phyloP scores from a whole-genome alignment of 139 green algal genomes.

The Microglena sp. region DNA sequence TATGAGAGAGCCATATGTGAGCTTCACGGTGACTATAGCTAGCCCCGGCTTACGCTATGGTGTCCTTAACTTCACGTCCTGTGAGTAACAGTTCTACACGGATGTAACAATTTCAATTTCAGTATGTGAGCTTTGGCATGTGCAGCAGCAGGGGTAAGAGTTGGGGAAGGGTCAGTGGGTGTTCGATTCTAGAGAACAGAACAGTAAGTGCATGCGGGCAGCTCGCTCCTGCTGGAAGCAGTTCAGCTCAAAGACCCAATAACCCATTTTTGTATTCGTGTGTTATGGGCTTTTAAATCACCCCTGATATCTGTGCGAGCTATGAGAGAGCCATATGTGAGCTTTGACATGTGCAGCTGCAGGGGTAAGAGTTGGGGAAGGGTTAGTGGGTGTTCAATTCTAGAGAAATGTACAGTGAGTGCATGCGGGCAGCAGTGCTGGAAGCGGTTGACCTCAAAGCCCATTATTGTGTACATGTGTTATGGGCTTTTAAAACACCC shows the following conservation, averaged over 20 bases:
- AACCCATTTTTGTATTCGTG: no score
- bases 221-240: constrained; percentile 74
- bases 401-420: constrained; percentile 65
- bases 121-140: constrained; percentile 37
- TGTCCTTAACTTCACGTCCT: no score
- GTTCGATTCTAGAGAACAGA: constrained; percentile 81
- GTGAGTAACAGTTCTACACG: no score
- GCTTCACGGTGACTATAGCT: no score
- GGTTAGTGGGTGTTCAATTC: no score
- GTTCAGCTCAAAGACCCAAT: constrained; percentile 73
- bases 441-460: constrained; percentile 75
- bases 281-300: background rate
- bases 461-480: no score
- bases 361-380: background rate
- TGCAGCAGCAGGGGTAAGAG: constrained; percentile 20
- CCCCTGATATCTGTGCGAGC: constrained; percentile 7
- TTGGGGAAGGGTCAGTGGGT: no score
- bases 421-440: constrained; percentile 64
- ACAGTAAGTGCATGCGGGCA: constrained; percentile 56
- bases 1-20: background rate
- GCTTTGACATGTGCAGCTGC: constrained; percentile 10
- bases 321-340: constrained; percentile 39
- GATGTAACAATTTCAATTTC: background rate
- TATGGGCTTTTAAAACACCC: background rate
- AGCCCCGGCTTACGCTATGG: no score